phyloP scores from a whole-genome alignment of 2,329 filamentous ascomycete species.

The Lasiodiplodia sp. region DNA sequence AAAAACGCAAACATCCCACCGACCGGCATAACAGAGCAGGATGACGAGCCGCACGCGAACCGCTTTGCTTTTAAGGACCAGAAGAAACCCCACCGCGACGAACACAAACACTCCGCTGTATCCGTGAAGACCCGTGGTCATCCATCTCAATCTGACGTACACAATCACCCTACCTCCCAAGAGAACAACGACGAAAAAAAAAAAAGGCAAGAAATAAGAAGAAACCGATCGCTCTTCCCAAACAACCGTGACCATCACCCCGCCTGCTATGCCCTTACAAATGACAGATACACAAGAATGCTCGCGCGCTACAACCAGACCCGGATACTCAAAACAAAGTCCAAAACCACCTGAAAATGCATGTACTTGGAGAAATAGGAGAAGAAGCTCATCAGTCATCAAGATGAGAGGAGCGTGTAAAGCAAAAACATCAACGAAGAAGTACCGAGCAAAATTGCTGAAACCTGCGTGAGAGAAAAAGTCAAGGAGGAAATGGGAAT shows the following conservation, averaged over 20 bases:
- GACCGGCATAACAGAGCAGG: not conserved
- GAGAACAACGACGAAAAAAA: not conserved
- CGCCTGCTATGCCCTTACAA: slow-evolving; percentile 8
- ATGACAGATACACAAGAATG: not conserved
- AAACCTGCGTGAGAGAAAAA: not conserved
- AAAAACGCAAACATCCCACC: not conserved
- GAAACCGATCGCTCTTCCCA: not conserved
- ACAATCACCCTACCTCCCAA: not conserved
- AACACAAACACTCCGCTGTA: not conserved
- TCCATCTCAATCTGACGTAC: not conserved
- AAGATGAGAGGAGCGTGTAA: not conserved
- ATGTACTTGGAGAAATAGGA: not conserved
- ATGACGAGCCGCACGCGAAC: not conserved
- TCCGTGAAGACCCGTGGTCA: not conserved
- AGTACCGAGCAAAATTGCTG: not conserved
- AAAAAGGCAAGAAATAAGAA: not conserved
- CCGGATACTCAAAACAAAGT: not conserved
- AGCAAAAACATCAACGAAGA: not conserved
- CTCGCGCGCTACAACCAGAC: not conserved
- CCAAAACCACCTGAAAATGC: slow-evolving; percentile 4
- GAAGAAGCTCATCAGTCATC: not conserved
- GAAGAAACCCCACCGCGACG: not conserved
- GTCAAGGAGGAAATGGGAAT: not conserved
- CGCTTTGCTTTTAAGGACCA: not conserved
- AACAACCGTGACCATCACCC: not conserved